Percentiles rank a stretch among this genome's conserved stretches.
Evolutionary conservation across 495 filamentous ascomycete genomes (phyloP).

Genomic region (Tetracladium marchalianum): DNA sequence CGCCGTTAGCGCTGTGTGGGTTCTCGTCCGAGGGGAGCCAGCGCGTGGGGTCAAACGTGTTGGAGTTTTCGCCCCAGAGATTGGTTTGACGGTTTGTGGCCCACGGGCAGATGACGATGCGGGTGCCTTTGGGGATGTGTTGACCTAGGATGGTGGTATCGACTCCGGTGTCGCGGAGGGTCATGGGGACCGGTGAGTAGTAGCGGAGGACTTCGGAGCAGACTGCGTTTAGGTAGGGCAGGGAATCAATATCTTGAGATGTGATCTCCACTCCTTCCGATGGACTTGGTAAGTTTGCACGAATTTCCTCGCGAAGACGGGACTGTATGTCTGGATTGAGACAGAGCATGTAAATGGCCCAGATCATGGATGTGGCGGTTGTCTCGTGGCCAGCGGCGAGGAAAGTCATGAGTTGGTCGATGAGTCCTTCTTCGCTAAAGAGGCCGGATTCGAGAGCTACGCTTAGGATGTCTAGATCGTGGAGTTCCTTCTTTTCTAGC

Average conservation of each 20-base stretch:
- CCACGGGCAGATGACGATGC: slow-evolving; percentile 28
- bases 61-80: slow-evolving; percentile 49
- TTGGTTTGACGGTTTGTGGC: slow-evolving; percentile 44
- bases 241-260: slow-evolving; percentile 38
- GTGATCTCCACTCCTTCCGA: slow-evolving; percentile 34
- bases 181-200: not conserved
- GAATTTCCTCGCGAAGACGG: slow-evolving; percentile 42
- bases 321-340: slow-evolving; percentile 36
- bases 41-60: slow-evolving; percentile 49
- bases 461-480: slow-evolving; percentile 69
- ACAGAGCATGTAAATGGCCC: slow-evolving; percentile 42
- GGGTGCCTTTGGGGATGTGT: slow-evolving; percentile 6
- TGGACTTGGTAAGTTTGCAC: slow-evolving; percentile 51
- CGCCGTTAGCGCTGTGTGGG: slow-evolving; percentile 30
- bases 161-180: not conserved
- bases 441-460: slow-evolving; percentile 68
- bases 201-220: slow-evolving; percentile 3
- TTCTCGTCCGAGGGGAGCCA: slow-evolving; percentile 38
- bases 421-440: slow-evolving; percentile 70
- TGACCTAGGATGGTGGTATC: slow-evolving; percentile 3
- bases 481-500: slow-evolving; percentile 38
- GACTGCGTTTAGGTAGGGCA: slow-evolving; percentile 45
- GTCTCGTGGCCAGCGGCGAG: slow-evolving; percentile 84
- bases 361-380: slow-evolving; percentile 45
- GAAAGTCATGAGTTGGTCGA: slow-evolving; percentile 94